Evolutionary conservation across 768 basidiomycete species (phyloP), one percentile per base, ranked within the genome.

Genomic region (Tricholoma bakamatsutake): DNA sequence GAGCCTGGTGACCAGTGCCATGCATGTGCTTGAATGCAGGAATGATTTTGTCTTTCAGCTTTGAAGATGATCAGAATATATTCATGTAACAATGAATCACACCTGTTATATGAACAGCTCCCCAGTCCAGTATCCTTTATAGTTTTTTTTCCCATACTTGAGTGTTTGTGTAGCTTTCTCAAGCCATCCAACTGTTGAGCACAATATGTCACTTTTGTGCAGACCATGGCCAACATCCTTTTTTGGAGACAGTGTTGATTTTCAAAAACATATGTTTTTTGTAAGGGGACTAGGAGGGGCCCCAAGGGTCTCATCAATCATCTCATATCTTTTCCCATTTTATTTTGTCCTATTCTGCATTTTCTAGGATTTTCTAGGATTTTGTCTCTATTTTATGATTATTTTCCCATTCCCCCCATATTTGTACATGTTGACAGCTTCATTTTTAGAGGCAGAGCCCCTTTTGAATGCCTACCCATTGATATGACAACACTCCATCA

Each of bases 221-320:
- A 75, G 43, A 0, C 73, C 73, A 6, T 66, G 59, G 5, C 75
- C 74, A 13, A 61, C 66, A n/a, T 67, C 70, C 59, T 77, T 77
- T 62, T 76, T 75, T 55, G 57, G 47, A 77, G 50, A 27, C 63
- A 52, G 2, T 71, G 66, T 52, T 76, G 62, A 4, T 64, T 68
- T 7, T 75, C 54, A 9, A 63, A 56, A 4, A 75, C 66, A 74
- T 72, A 77, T 17, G 57, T 67, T 49, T 56, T 63, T n/a, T n/a
- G n/a, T n/a, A n/a, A n/a, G n/a, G n/a, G n/a, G n/a, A n/a, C n/a
- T n/a, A n/a, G n/a, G n/a, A n/a, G n/a, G n/a, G n/a, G n/a, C n/a
- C n/a, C n/a, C n/a, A n/a, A n/a, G n/a, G n/a, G n/a, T n/a, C n/a
- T n/a, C n/a, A n/a, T n/a, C n/a, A n/a, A n/a, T n/a, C n/a, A n/a